These are phyloP conservation scores for Zangia roseola DNA, from an alignment of 768 basidiomycete species.

Conservation along the genomic window DNA sequence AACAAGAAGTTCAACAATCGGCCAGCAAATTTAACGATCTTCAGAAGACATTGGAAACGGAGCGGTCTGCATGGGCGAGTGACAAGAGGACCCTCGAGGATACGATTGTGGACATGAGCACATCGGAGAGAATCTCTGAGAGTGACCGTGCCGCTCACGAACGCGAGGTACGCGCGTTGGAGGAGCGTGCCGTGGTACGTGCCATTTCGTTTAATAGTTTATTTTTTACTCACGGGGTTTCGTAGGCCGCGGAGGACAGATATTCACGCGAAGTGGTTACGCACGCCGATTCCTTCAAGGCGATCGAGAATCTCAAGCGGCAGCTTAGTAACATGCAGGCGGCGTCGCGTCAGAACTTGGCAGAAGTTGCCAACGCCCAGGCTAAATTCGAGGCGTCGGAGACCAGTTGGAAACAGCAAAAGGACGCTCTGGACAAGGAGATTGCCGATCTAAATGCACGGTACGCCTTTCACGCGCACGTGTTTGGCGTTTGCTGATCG, in stretches of 20 bases:
- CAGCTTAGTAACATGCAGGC: slow-evolving; percentile 55
- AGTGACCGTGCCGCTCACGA: slow-evolving; percentile 63
- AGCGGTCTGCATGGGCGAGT: slow-evolving; percentile 66
- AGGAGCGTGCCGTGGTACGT: slow-evolving; percentile 66
- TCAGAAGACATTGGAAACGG: slow-evolving; percentile 64
- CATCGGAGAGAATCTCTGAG: slow-evolving; percentile 67
- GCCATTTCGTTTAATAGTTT: not conserved
- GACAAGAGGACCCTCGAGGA: slow-evolving; percentile 85
- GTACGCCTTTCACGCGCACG: slow-evolving; percentile 36
- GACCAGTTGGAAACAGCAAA: slow-evolving; percentile 79
- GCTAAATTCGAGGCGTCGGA: slow-evolving; percentile 72
- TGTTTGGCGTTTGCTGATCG: not conserved
- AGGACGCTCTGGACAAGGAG: slow-evolving; percentile 75
- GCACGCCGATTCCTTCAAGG: slow-evolving; percentile 83
- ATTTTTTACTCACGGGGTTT: not conserved
- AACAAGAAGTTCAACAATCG: slow-evolving; percentile 52
- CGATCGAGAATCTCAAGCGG: slow-evolving; percentile 60
- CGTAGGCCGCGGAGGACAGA: slow-evolving; percentile 71
- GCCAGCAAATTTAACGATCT: slow-evolving; percentile 53
- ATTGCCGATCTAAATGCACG: slow-evolving; percentile 66
- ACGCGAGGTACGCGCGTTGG: slow-evolving; percentile 61
- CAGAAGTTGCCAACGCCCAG: slow-evolving; percentile 69
- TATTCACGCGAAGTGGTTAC: slow-evolving; percentile 80
- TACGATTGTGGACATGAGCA: slow-evolving; percentile 76
- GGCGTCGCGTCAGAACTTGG: slow-evolving; percentile 54